Evolutionary conservation across 1,284 basidiomycete genomes (phyloP), one percentile per base, ranked within the genome.

Genomic region (Trichosporon inkin): DNA sequence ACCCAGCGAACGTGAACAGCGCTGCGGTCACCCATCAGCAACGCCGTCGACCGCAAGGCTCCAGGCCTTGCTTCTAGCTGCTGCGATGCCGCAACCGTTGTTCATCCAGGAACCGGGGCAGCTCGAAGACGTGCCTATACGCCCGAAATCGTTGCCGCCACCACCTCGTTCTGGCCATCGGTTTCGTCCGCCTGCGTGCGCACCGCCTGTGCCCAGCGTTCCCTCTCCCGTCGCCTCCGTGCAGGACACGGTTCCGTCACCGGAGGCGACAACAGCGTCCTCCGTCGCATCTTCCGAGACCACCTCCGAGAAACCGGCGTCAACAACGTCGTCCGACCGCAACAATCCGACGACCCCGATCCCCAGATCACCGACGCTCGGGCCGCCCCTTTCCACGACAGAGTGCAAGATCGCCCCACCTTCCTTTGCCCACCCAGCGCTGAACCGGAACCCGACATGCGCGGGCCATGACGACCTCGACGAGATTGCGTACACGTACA

Each of bases 401-500:
- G 24, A 49, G 13, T 10, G 40, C 40, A 44, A 44, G 40, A 22
- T 44, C 40, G 11, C 39, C 1, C 20, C 39, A 5, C 17, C 39
- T 16, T 19, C 17, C 17, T 20, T 32, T 8, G 8, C 8, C 28
- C 28, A 32, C 8, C 28, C 28, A 5, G 28, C 28, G 28, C 8
- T 32, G 17, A 20, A 11, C 16, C 22, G 41, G 20, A 24, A 47
- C 13, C 19, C 22, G 6, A 10, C 44, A 49, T 24, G 44, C 24
- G 22, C 24, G 2, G 13, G 6, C 34, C 52, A 36, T 17, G 72
- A 77, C 24, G 76, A 77, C 55, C 39, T 76, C 13, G 75, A 77
- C 55, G 63, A 66, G 44, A 53, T 66, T 57, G 73, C 71, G 2
- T 78, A 78, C 55, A 56, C 62, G n/a, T 77, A 72, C 58, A 71